Evolutionary conservation across 2,329 filamentous ascomycete species (phyloP).

Genomic region (Claviceps citrina): DNA sequence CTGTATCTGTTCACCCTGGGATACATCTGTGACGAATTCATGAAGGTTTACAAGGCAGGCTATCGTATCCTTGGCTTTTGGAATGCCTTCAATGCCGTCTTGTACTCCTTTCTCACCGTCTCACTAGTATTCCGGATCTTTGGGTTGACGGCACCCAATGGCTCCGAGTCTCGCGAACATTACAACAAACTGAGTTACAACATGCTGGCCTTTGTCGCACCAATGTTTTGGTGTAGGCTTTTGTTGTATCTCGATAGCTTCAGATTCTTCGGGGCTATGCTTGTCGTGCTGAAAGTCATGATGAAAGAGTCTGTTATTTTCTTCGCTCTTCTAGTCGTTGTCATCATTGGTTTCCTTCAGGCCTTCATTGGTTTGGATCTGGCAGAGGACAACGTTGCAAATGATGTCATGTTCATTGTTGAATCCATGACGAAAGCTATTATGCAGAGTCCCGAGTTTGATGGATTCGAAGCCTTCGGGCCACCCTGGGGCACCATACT

Average conservation of each 20-base stretch:
- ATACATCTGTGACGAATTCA: conserved; percentile 73
- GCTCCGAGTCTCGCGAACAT: conserved; percentile 30
- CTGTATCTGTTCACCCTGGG: conserved; percentile 85
- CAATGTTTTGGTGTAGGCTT: conserved; percentile 92
- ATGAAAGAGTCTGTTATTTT: conserved; percentile 93
- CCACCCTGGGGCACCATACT: conserved; percentile 87
- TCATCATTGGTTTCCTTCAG: conserved; percentile 79
- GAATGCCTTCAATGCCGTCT: conserved; percentile 81
- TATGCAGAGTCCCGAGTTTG: conserved; percentile 83
- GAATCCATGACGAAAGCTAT: conserved; percentile 78
- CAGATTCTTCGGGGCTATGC: conserved; percentile 95
- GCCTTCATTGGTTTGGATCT: conserved; percentile 86
- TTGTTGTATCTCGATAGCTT: conserved; percentile 85
- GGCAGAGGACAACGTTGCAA: conserved; percentile 53
- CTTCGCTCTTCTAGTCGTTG: conserved; percentile 74
- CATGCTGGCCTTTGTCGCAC: conserved; percentile 80
- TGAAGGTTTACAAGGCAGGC: conserved; percentile 90
- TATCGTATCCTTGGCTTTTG: conserved; percentile 86
- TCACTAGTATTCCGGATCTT: conserved; percentile 69
- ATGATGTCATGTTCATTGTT: conserved; percentile 58
- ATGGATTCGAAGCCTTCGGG: conserved; percentile 74
- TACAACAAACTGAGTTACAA: conserved; percentile 83
- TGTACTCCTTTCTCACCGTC: conserved; percentile 65
- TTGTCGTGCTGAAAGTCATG: conserved; percentile 90
- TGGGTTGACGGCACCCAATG: conserved; percentile 48